Base-by-base conservation (phyloP, 495 filamentous ascomycete genomes). In the Podospora tetraspora region DNA sequence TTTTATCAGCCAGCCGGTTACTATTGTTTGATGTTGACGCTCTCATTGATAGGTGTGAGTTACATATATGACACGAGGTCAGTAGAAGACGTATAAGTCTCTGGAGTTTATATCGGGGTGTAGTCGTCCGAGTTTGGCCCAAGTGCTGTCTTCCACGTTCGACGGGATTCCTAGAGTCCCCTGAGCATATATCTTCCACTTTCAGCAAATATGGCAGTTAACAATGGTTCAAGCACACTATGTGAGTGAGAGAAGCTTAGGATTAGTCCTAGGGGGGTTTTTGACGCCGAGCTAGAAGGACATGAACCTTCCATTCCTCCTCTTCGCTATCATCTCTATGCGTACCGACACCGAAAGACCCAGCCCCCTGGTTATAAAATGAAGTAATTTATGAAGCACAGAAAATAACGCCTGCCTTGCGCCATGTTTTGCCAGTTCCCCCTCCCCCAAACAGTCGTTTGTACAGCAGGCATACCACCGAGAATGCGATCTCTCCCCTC, bases 1-100 rank as follows among this genome's bases (percentile, higher is more conserved):
- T 37, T 34, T 34, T 59, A 29, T 61, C 57, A 64, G 52, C 23
- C 58, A 62, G 59, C 19, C 52, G 30, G 58, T 62, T 66, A 30
- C 22, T 62, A 3, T 13, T 37, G 34, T 4, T 37, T 37, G 12
- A 37, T 16, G 34, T 27, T 16, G n/a, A n/a, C n/a, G n/a, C n/a
- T n/a, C n/a, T n/a, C n/a, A n/a, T n/a, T n/a, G n/a, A n/a, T n/a
- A n/a, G n/a, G n/a, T n/a, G n/a, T n/a, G n/a, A n/a, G n/a, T n/a
- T n/a, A n/a, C n/a, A n/a, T n/a, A n/a, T n/a, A n/a, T n/a, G n/a
- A n/a, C n/a, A n/a, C n/a, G n/a, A n/a, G n/a, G n/a, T n/a, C n/a
- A n/a, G n/a, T n/a, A n/a, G n/a, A n/a, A n/a, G n/a, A n/a, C n/a
- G n/a, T n/a, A n/a, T n/a, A n/a, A n/a, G n/a, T n/a, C n/a, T n/a